Conservation (phyloP, 2,329 filamentous ascomycete genomes). For the Tolypocladium capitatum region DNA sequence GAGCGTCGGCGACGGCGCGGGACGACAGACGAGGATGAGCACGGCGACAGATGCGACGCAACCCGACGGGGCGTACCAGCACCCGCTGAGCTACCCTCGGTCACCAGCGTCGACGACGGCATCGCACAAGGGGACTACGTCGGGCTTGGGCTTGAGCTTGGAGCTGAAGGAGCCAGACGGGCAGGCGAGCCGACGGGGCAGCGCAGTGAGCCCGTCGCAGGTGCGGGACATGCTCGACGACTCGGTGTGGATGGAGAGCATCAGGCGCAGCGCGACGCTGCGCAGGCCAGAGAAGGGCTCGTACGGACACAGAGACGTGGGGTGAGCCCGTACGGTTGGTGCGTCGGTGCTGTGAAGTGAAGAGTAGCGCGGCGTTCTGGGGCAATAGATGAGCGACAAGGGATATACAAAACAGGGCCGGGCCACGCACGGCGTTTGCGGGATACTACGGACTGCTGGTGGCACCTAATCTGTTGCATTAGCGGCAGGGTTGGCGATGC, state of each 20-base stretch:
- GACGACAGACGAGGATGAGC: background rate
- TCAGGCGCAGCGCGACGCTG: conserved; percentile 72
- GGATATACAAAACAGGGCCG: background rate
- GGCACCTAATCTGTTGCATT: background rate
- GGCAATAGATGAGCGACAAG: background rate
- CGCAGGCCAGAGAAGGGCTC: conserved; percentile 27
- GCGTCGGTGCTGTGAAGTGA: no score
- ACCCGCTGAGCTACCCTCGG: conserved; percentile 42
- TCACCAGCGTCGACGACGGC: conserved; percentile 24
- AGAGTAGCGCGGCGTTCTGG: background rate
- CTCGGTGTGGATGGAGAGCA: conserved; percentile 87
- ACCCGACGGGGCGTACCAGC: conserved; percentile 19
- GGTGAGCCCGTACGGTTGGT: conserved; percentile 6
- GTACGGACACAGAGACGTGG: conserved; percentile 16
- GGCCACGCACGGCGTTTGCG: background rate
- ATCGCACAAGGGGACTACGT: conserved; percentile 30
- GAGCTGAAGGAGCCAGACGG: conserved; percentile 35
- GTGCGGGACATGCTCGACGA: conserved; percentile 78
- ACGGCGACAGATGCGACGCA: conserved; percentile 28
- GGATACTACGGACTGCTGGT: background rate
- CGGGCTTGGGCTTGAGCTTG: conserved; percentile 47
- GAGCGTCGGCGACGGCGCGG: conserved; percentile 4
- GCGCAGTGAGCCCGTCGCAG: conserved; percentile 59
- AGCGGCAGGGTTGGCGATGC: background rate
- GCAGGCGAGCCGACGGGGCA: conserved; percentile 47